Base-by-base conservation (phyloP, 139 green algal genomes). In the Chlorella ohadii region DNA sequence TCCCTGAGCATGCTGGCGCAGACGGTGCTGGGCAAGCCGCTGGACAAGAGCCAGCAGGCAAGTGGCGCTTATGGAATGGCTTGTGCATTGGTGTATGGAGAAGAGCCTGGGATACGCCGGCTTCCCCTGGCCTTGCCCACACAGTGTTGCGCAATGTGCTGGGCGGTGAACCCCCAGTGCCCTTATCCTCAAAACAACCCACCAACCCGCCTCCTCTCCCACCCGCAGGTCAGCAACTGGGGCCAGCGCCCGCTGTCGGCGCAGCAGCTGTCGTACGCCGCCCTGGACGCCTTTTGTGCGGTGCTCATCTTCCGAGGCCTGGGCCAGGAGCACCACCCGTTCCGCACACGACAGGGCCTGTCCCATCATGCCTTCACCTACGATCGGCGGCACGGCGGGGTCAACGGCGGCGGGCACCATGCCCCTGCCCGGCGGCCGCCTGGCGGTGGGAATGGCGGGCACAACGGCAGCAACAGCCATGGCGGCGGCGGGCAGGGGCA, bases 211-310 rank as follows among this genome's bases (percentile, higher is more conserved):
- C 25, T n/a, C n/a, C 0, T n/a, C 64, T 23, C 64, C 0, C 23
- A 5, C 36, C 84, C 87, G 85, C 92, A 94, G 89, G 84, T 94
- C 41, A 93, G 87, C 22, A 84, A 93, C 78, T 96, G 93, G 93
- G 88, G 89, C 66, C 70, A 51, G 22, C 88, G 93, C 27, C 93
- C 93, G 0, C 90, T 96, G 56, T 92, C 72, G 31, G 31, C 63
- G 34, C 85, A 85, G 34, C 93, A 96, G 90, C 23, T 93, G 72
- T 33, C 57, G 38, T 96, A 96, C 64, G 93, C 93, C 17, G 92
- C 91, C 0, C 84, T 92, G 71, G 93, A 96, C 61, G 92, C 93
- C 2, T 86, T 90, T 28, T 73, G 33, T 4, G 70, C 84, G 1
- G 71, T 88, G 20, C 84, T 78, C 57, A 85, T 81, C 56, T 80